Base-by-base conservation (phyloP, 495 filamentous ascomycete genomes). In the Staphylotrichum longicolle region DNA sequence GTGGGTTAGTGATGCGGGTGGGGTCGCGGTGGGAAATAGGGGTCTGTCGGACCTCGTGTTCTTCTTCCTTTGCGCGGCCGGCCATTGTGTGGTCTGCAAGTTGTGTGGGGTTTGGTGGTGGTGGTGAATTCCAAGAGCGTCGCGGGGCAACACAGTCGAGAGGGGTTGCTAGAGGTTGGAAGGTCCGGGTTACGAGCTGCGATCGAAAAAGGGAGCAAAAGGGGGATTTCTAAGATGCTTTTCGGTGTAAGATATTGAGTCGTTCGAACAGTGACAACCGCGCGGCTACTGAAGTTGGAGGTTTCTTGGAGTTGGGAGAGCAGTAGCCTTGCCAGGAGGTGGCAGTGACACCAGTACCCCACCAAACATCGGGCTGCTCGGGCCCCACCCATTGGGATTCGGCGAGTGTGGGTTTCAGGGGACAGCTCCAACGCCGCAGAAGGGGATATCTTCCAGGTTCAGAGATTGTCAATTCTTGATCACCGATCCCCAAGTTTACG, bases 1-100 rank as follows among this genome's bases (percentile, higher is more conserved):
- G 7, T 32, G 40, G 7, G 6, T 62, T 53, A 39, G 47, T 60
- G 46, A 44, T 46, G 32, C n/a, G 45, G 33, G 10, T 34, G 49
- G 30, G 30, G 44, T 2, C n/a, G 39, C 44, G 37, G 37, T 39
- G 10, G 42, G 35, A 37, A 34, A 37, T 8, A 48, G 7, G 30
- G 52, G 44, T 5, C 14, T 14, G 9, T 54, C 71, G 41, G 63
- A 77, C 77, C 56, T 78, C 77, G 62, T 74, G 73, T 60, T 79
- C 77, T 41, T 80, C 70, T 55, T 79, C 79, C 47, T 61, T 61
- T 49, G 42, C 20, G 30, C 37, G 61, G 48, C 32, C 45, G n/a
- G 77, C 77, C 80, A 83, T 83, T 8, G 69, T 65, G 55, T 30
- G 42, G 27, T 27, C 20, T 47, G 45, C 20, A 5, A 20, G 54